phyloP scores from a whole-genome alignment of 2,329 filamentous ascomycete genomes.

The Massarina eburnea region DNA sequence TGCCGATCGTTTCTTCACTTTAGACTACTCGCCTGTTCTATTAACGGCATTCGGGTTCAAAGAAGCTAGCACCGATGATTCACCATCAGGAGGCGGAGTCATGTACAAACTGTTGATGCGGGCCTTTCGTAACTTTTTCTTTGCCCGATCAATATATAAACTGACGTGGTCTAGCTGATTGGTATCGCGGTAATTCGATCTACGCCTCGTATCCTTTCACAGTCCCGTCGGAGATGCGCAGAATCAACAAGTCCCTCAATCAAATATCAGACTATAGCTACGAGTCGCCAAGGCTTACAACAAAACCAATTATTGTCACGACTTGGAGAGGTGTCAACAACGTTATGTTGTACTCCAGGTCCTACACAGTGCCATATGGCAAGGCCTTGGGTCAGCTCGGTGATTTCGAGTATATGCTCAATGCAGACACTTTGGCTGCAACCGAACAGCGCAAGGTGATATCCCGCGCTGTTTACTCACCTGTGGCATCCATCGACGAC shows the following conservation, averaged over 20 bases:
- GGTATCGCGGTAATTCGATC: conserved; percentile 23
- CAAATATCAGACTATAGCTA: conserved; percentile 23
- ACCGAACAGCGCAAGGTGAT: conserved; percentile 14
- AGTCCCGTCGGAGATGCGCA: conserved; percentile 15
- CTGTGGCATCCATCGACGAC: conserved; percentile 13
- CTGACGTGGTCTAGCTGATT: conserved; percentile 11
- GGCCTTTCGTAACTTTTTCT: conserved; percentile 9
- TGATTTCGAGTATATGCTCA: conserved; percentile 22
- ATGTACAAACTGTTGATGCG: conserved; percentile 19
- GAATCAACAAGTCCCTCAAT: conserved; percentile 17
- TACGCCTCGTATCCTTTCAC: conserved; percentile 35
- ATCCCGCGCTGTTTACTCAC: conserved; percentile 14
- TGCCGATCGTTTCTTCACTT: conserved; percentile 15
- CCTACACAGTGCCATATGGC: conserved; percentile 37
- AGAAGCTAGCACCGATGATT: conserved; percentile 9
- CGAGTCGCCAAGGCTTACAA: conserved; percentile 17
- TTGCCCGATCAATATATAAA: not conserved
- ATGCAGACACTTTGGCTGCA: conserved; percentile 13
- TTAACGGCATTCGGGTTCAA: conserved; percentile 17
- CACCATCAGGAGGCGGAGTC: conserved; percentile 12
- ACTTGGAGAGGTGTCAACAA: conserved; percentile 24
- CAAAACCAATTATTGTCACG: conserved; percentile 14
- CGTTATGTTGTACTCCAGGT: conserved; percentile 25
- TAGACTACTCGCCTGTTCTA: conserved; percentile 13
- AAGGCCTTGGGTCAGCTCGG: conserved; percentile 24